Evolutionary conservation across 352 stramenopile species (phyloP).

Genomic region (Phytophthora sp.): DNA sequence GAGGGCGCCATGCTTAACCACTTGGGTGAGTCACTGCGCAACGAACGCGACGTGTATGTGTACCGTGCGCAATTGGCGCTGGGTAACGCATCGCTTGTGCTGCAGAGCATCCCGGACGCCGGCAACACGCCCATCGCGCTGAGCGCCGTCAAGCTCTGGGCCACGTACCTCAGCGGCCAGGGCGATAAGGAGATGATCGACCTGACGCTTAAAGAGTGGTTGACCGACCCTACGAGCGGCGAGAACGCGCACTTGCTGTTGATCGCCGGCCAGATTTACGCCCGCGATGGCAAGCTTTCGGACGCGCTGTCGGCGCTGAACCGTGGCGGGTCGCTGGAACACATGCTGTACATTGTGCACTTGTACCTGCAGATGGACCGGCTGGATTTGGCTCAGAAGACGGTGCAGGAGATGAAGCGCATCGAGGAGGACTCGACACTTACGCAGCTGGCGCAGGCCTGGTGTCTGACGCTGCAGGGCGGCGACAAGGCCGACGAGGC

Average conservation of each 20-base stretch:
- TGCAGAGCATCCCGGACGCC: conserved; percentile 82
- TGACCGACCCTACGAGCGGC: conserved; percentile 75
- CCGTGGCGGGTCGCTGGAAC: conserved; percentile 92
- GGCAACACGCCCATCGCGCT: conserved; percentile 74
- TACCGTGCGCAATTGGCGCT: conserved; percentile 92
- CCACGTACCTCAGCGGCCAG: conserved; percentile 79
- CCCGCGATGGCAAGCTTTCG: conserved; percentile 91
- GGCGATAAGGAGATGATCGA: conserved; percentile 89
- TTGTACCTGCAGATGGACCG: conserved; percentile 95
- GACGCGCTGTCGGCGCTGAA: conserved; percentile 94
- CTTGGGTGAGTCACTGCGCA: conserved; percentile 84
- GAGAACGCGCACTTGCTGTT: conserved; percentile 94
- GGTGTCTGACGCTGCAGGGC: conserved; percentile 86
- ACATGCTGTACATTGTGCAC: conserved; percentile 88
- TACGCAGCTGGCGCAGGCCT: conserved; percentile 93
- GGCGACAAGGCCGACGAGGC: conserved; percentile 90
- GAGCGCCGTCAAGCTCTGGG: conserved; percentile 88
- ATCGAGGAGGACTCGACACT: conserved; percentile 97
- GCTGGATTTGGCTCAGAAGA: conserved; percentile 91
- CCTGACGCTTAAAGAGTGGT: conserved; percentile 92
- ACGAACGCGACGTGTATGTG: conserved; percentile 95
- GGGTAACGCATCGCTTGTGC: conserved; percentile 89
- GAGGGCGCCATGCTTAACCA: conserved; percentile 90
- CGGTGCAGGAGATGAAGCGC: conserved; percentile 89
- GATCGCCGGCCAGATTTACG: conserved; percentile 94